These are phyloP conservation scores for Fusarium chaquense DNA, from an alignment of 2,329 filamentous ascomycete genomes.

Conservation along the genomic window DNA sequence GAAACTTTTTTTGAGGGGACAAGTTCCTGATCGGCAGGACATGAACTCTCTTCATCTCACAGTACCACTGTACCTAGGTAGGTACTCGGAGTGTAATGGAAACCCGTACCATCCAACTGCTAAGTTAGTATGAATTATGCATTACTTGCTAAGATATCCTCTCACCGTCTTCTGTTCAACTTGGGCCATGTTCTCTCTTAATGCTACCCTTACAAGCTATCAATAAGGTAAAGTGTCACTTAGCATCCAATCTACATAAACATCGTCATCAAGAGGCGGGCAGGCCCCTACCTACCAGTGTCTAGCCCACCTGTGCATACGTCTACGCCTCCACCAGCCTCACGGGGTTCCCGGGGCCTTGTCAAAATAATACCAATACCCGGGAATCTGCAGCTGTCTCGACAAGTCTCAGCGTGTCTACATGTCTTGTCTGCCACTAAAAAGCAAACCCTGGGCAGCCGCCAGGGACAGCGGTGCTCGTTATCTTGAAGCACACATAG, in stretches of 20 bases:
- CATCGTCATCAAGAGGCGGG: slow-evolving; percentile 21
- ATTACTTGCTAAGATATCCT: neutral
- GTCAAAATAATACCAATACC: slow-evolving; percentile 6
- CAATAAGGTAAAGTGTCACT: slow-evolving; percentile 10
- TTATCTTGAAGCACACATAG: slow-evolving; percentile 24
- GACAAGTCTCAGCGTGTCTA: neutral
- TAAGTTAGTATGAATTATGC: neutral
- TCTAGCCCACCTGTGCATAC: slow-evolving; percentile 14
- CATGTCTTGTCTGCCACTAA: slow-evolving; percentile 13
- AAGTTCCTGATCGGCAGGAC: slow-evolving; percentile 18
- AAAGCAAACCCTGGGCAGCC: neutral
- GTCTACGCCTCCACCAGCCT: slow-evolving; percentile 31
- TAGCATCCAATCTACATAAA: slow-evolving; percentile 21
- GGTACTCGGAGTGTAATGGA: neutral
- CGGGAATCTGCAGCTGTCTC: slow-evolving; percentile 29
- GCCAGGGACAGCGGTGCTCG: neutral
- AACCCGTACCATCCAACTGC: neutral
- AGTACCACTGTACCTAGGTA: neutral
- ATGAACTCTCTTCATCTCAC: slow-evolving; percentile 1
- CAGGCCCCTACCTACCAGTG: slow-evolving; percentile 1
- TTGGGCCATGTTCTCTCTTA: slow-evolving; percentile 9
- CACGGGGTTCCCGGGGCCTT: slow-evolving; percentile 42
- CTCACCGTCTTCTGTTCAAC: slow-evolving; percentile 16
- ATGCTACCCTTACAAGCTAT: slow-evolving; percentile 8
- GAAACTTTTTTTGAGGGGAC: slow-evolving; percentile 1